Conservation (phyloP, 345 rosid species). For the Eucalyptus tenuipes region DNA sequence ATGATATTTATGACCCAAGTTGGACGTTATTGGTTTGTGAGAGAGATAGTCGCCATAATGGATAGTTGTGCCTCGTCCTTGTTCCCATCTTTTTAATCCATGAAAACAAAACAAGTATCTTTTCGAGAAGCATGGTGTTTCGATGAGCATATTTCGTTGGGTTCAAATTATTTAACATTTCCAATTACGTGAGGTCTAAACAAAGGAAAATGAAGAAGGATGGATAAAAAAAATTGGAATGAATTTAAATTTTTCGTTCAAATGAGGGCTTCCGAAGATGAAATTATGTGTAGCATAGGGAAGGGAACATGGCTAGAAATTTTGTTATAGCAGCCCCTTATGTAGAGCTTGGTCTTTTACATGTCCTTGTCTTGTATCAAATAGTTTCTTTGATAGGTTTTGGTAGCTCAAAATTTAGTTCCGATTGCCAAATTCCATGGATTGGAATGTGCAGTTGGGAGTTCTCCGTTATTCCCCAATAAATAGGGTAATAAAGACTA, state of each 20-base stretch:
- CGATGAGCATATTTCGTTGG: not conserved
- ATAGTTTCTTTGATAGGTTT: not conserved
- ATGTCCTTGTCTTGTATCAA: not conserved
- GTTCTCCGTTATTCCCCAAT: not conserved
- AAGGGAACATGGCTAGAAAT: not conserved
- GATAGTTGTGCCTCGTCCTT: not conserved
- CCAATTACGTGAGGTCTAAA: not conserved
- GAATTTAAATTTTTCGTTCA: not conserved
- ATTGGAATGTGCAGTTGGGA: not conserved
- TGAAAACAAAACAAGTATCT: not conserved
- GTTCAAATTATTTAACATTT: not conserved
- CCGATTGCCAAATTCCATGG: not conserved
- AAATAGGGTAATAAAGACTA: not conserved
- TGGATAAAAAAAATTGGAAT: not conserved
- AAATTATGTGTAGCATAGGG: not conserved
- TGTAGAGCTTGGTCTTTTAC: not conserved
- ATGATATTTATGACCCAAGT: not conserved
- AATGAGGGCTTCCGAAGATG: not conserved
- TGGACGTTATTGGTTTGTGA: not conserved
- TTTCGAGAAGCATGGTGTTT: not conserved
- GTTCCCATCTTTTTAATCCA: not conserved
- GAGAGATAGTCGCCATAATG: fast-evolving
- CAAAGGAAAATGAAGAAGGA: not conserved
- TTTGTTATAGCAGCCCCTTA: not conserved
- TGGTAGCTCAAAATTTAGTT: not conserved